A percentile compares a stretch with the other conserved stretches of the same genome.
Conservation (phyloP, 1,139 yeast species). For the Yamadazyma siamensis region DNA sequence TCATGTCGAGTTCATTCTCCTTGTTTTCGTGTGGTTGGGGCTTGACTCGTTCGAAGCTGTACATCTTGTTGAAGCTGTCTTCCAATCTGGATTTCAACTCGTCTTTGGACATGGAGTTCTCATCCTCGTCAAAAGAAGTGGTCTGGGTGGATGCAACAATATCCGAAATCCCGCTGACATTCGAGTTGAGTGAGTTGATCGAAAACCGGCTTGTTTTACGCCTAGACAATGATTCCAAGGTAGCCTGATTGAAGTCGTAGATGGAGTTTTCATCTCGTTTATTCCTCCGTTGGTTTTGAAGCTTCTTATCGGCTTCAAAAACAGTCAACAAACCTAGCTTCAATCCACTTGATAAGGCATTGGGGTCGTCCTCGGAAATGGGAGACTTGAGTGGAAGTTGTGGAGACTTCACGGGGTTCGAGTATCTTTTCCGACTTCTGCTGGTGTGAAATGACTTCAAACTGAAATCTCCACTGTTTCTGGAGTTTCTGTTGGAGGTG, state of each 20-base stretch:
- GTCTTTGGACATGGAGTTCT: conserved; percentile 25
- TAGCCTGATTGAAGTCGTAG: conserved; percentile 31
- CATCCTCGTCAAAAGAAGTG: conserved; percentile 33
- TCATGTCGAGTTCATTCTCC: no score
- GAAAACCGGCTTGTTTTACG: conserved; percentile 28
- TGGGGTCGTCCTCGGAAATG: conserved; percentile 11
- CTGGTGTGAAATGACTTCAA: conserved; percentile 37
- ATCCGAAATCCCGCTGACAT: conserved; percentile 42
- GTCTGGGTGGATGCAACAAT: conserved; percentile 36
- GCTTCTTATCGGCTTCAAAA: conserved; percentile 26
- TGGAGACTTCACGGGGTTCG: conserved; percentile 2
- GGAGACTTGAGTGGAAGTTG: conserved; percentile 5
- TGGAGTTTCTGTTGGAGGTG: conserved; percentile 14
- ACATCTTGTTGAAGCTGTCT: conserved; percentile 38
- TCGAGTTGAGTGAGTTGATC: conserved; percentile 38
- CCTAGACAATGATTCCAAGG: conserved; percentile 31
- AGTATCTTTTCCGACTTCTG: conserved; percentile 2
- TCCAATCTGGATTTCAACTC: conserved; percentile 35
- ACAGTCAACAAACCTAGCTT: conserved; percentile 42
- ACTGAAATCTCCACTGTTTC: conserved; percentile 23
- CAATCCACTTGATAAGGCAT: conserved; percentile 36
- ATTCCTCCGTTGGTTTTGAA: conserved; percentile 1
- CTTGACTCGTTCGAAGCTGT: conserved; percentile 33
- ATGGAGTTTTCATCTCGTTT: conserved; percentile 17
- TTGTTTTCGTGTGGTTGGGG: no score